Percentiles rank a stretch among this genome's conserved stretches.
Evolutionary conservation across 768 basidiomycete species (phyloP).

Genomic region (Dentipellis fragilis): DNA sequence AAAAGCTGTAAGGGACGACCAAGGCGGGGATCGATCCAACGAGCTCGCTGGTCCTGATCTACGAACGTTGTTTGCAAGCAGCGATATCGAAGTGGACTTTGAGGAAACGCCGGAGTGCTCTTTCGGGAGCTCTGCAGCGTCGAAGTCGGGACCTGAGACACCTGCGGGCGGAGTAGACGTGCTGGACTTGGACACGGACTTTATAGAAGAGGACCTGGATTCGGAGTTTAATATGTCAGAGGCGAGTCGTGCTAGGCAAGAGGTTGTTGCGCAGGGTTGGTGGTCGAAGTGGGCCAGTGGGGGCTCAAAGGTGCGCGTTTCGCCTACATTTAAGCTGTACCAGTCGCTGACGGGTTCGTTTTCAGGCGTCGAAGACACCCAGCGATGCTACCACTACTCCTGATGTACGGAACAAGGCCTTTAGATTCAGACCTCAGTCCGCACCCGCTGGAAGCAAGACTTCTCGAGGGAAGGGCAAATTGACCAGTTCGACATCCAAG

Average conservation of each 20-base stretch:
- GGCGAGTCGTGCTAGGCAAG: conserved; percentile 19
- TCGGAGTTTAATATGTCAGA: conserved; percentile 15
- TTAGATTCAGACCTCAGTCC: conserved; percentile 14
- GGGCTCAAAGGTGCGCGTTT: neutral
- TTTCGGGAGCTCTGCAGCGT: conserved; percentile 8
- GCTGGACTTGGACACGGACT: neutral
- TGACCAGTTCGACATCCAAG: conserved; percentile 8
- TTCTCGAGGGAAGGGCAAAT: neutral
- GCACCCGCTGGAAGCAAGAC: neutral
- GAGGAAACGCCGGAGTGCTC: conserved; percentile 4
- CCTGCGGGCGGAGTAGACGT: conserved; percentile 2
- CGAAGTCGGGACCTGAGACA: conserved; percentile 11
- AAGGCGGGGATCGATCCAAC: neutral
- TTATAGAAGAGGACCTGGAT: conserved; percentile 7
- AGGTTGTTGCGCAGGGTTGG: conserved; percentile 40
- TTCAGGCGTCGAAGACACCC: conserved; percentile 25
- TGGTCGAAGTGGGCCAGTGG: conserved; percentile 38
- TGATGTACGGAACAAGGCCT: conserved; percentile 30
- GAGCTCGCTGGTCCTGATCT: neutral
- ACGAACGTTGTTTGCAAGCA: conserved; percentile 1
- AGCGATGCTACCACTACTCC: conserved; percentile 38
- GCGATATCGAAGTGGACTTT: neutral
- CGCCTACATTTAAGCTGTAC: neutral
- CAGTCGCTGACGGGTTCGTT: neutral
- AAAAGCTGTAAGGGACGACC: neutral